These are phyloP conservation scores for Hippophae gyantsensis DNA, from an alignment of 306 rosid species.

Conservation along the genomic window DNA sequence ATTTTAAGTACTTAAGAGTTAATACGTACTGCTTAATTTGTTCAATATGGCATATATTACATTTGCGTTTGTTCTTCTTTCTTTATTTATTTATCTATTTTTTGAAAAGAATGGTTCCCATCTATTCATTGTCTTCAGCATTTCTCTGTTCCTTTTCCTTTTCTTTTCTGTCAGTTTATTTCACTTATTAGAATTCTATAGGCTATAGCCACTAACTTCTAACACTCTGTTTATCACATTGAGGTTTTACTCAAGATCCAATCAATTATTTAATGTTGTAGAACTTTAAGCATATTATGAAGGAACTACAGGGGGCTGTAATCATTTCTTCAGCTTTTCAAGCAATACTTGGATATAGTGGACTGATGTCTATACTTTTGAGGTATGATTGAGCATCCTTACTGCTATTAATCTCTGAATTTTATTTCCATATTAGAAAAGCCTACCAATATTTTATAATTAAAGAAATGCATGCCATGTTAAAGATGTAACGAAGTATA, in stretches of 20 bases:
- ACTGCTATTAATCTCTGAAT: slow-evolving; percentile 2
- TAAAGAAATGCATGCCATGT: slow-evolving; percentile 7
- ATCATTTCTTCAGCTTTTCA: slow-evolving; percentile 88
- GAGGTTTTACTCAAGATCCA: neutral
- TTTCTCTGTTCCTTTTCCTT: neutral
- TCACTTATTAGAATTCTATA: neutral
- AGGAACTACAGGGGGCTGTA: slow-evolving; percentile 95
- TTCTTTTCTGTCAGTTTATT: neutral
- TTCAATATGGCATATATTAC: too few species aligned
- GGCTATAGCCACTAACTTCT: neutral
- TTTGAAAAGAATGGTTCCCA: neutral
- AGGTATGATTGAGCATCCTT: slow-evolving; percentile 41
- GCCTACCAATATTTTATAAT: neutral
- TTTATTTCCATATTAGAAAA: neutral
- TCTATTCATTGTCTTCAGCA: neutral
- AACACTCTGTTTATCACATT: neutral
- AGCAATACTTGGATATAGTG: slow-evolving; percentile 84
- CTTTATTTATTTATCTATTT: too few species aligned
- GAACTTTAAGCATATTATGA: slow-evolving; percentile 95
- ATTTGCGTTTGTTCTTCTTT: neutral
- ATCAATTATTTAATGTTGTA: slow-evolving; percentile 22
- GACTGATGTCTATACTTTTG: slow-evolving; percentile 75
- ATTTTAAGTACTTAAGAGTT: neutral
- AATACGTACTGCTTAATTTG: too few species aligned
- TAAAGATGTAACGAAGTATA: too few species aligned